These are phyloP conservation scores for Candida nonsorbophila DNA, from an alignment of 805 yeast species.

Conservation along the genomic window DNA sequence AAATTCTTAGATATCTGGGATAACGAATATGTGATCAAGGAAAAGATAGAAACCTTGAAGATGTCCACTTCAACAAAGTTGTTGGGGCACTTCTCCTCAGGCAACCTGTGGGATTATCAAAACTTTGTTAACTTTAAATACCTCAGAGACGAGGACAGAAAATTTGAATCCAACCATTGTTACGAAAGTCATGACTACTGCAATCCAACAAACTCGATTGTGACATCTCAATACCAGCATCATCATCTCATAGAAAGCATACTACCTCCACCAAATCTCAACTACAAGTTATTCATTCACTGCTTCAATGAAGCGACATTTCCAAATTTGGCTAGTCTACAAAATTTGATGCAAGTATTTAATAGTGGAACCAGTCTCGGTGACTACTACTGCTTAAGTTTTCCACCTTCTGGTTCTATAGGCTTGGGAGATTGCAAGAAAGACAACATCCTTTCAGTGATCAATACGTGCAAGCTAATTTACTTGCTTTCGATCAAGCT, in stretches of 20 bases:
- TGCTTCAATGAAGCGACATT: slow-evolving; percentile 58
- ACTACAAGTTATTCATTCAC: slow-evolving; percentile 51
- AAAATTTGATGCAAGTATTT: slow-evolving; percentile 12
- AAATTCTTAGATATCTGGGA: slow-evolving; percentile 43
- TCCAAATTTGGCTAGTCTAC: slow-evolving; percentile 41
- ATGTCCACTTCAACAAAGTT: slow-evolving; percentile 78
- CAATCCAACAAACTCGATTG: slow-evolving; percentile 47
- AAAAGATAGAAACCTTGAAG: slow-evolving; percentile 74
- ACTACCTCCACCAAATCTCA: slow-evolving; percentile 43
- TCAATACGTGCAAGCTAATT: slow-evolving; percentile 66
- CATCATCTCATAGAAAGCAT: slow-evolving; percentile 15
- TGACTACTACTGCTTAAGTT: slow-evolving; percentile 37
- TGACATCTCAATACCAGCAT: slow-evolving; percentile 26
- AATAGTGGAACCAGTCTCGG: slow-evolving; percentile 9
- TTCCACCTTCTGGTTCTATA: slow-evolving; percentile 83
- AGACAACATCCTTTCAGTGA: slow-evolving; percentile 56
- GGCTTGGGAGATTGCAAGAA: slow-evolving; percentile 67
- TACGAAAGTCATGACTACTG: slow-evolving; percentile 28
- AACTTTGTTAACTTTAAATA: slow-evolving; percentile 17
- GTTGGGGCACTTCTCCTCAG: slow-evolving; percentile 61
- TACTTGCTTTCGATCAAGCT: slow-evolving; percentile 31
- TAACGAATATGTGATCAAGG: slow-evolving; percentile 62
- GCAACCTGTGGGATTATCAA: slow-evolving; percentile 73
- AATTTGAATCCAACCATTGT: slow-evolving; percentile 3
- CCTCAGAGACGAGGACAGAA: slow-evolving; percentile 5